Conservation (phyloP, 495 filamentous ascomycete species). For the Articulospora tetracladia region DNA sequence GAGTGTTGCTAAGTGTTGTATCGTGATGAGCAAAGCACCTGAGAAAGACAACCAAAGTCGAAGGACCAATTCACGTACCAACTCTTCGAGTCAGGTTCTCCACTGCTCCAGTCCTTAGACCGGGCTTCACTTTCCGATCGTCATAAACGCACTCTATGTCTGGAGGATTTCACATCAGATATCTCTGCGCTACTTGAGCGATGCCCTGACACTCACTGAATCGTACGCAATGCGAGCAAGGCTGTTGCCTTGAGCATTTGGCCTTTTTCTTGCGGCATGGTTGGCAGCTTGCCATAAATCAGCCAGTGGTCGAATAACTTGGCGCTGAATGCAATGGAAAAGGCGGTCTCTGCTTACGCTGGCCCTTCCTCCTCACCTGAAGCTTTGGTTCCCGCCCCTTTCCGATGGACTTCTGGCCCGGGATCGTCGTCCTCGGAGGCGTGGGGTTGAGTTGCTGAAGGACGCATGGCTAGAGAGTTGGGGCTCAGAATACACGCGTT, state of each 20-base stretch:
- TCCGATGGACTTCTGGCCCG: conserved; percentile 1
- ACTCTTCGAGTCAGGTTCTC: conserved; percentile 35
- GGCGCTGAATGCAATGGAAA: neutral
- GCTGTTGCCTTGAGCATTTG: conserved; percentile 35
- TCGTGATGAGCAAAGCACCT: neutral
- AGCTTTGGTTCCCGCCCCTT: conserved; percentile 18
- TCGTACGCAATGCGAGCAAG: conserved; percentile 34
- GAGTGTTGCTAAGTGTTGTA: neutral
- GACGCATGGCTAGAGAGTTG: too few relatives aligned
- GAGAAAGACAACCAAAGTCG: neutral
- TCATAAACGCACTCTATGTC: conserved; percentile 33
- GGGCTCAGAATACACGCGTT: too few relatives aligned
- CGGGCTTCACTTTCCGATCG: conserved; percentile 33
- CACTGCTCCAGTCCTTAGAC: conserved; percentile 38
- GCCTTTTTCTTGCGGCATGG: conserved; percentile 40
- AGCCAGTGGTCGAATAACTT: too few relatives aligned
- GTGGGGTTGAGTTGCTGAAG: neutral
- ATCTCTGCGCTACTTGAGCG: neutral
- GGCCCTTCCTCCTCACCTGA: conserved; percentile 25
- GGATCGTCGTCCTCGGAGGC: neutral
- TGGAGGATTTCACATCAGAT: neutral
- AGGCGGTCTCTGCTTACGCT: conserved; percentile 15
- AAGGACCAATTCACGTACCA: conserved; percentile 22
- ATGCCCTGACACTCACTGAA: conserved; percentile 19
- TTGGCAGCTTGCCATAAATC: conserved; percentile 29